Conservation (phyloP, 495 filamentous ascomycete genomes). For the Penicillium turbatum region DNA sequence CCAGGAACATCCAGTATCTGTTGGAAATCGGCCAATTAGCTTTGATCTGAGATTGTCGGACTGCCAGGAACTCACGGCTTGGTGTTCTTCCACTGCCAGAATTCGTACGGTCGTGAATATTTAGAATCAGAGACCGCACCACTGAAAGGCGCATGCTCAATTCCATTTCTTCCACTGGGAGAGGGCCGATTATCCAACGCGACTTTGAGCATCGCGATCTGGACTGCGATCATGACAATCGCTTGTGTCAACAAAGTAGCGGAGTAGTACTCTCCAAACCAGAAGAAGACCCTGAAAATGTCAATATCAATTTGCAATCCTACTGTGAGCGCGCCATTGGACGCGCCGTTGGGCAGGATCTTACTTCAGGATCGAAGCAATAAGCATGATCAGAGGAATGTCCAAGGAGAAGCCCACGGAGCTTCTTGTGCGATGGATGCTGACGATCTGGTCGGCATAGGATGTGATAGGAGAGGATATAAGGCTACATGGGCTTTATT, state of each 20-base stretch:
- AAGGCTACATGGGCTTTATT: conserved; percentile 41
- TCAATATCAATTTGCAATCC: neutral
- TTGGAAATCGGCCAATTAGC: conserved; percentile 6
- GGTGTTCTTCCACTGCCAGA: conserved; percentile 88
- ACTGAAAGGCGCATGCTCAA: conserved; percentile 45
- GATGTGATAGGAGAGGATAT: conserved; percentile 79
- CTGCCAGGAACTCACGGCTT: conserved; percentile 57
- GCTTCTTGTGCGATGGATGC: conserved; percentile 74
- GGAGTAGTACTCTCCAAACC: conserved; percentile 84
- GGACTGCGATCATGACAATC: conserved; percentile 78
- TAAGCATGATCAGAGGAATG: conserved; percentile 96
- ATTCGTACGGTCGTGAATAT: conserved; percentile 69
- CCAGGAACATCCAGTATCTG: conserved; percentile 86
- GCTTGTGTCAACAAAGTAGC: conserved; percentile 77
- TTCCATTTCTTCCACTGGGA: conserved; percentile 50
- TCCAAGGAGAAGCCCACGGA: conserved; percentile 87
- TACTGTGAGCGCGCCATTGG: neutral
- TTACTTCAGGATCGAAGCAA: conserved; percentile 86
- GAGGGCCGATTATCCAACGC: conserved; percentile 83
- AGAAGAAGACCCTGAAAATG: conserved; percentile 76
- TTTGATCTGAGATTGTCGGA: neutral
- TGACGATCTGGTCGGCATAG: conserved; percentile 87
- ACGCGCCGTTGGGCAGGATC: conserved; percentile 15
- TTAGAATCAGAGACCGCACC: conserved; percentile 17
- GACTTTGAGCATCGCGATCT: conserved; percentile 79